These are phyloP conservation scores for Plantago major DNA, from an alignment of 257 asterid genomes.

Conservation along the genomic window DNA sequence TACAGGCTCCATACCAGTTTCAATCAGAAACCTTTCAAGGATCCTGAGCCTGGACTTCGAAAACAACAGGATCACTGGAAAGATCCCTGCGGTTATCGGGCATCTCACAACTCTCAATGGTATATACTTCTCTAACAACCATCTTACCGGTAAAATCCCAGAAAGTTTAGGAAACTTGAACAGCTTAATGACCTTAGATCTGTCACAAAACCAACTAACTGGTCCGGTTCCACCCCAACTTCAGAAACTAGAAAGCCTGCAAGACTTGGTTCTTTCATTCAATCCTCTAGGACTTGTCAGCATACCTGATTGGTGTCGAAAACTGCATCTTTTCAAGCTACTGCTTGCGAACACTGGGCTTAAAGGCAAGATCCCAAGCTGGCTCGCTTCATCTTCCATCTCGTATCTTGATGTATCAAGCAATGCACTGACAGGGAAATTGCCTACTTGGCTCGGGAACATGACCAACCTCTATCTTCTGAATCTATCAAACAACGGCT, in stretches of 20 bases:
- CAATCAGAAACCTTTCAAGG: constrained; percentile 36
- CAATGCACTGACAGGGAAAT: constrained; percentile 46
- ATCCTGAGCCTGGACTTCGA: constrained; percentile 39
- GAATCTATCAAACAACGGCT: constrained; percentile 50
- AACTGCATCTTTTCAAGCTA: constrained; percentile 33
- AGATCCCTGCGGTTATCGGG: constrained; percentile 50
- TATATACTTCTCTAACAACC: constrained; percentile 51
- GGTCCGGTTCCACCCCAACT: constrained; percentile 45
- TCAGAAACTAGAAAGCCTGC: constrained; percentile 28
- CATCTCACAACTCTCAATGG: constrained; percentile 32
- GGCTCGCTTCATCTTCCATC: constrained; percentile 47
- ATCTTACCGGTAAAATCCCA: constrained; percentile 47
- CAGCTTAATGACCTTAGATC: constrained; percentile 33
- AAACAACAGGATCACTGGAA: constrained; percentile 52
- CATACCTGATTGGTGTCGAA: constrained; percentile 46
- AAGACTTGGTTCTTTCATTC: constrained; percentile 44
- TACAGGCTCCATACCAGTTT: constrained; percentile 49
- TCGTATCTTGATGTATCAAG: constrained; percentile 54
- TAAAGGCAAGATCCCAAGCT: constrained; percentile 39
- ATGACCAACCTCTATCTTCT: constrained; percentile 45
- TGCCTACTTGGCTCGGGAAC: constrained; percentile 65
- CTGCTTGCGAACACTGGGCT: constrained; percentile 50
- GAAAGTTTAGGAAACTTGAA: constrained; percentile 44
- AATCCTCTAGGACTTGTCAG: constrained; percentile 44
- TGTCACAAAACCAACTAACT: constrained; percentile 46